Conservation (phyloP, 805 yeast genomes). For the Lachancea waltii region DNA sequence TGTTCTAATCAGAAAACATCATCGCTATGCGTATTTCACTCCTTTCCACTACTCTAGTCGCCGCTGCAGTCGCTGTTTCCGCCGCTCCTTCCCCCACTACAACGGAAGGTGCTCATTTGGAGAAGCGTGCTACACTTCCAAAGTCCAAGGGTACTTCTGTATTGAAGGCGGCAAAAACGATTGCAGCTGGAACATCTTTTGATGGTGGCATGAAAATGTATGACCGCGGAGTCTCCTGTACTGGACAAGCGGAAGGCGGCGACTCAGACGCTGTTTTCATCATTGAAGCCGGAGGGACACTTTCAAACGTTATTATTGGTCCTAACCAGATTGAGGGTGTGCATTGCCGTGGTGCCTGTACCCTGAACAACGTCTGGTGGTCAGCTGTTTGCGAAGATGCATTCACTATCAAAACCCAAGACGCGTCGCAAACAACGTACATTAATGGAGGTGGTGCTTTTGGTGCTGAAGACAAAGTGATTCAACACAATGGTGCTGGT, state of each 20-base stretch:
- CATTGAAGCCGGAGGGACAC: constrained; percentile 1
- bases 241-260: constrained; percentile 2
- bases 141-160: constrained; percentile 3
- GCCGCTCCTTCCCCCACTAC: too few species aligned
- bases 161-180: background rate
- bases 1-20: too few species aligned
- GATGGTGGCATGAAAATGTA: background rate
- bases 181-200: background rate
- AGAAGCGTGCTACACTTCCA: too few species aligned
- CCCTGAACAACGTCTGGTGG: background rate
- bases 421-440: background rate
- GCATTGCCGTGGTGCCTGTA: background rate
- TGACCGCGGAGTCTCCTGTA: constrained; percentile 1
- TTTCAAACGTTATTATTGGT: constrained; percentile 1
- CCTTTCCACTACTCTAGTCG: too few species aligned
- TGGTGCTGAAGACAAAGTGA: constrained; percentile 1
- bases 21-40: too few species aligned
- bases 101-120: too few species aligned
- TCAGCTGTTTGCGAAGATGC: constrained; percentile 2
- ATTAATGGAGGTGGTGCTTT: constrained; percentile 1
- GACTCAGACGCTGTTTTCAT: constrained; percentile 1
- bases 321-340: constrained; percentile 1
- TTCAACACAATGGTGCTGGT: constrained; percentile 2
- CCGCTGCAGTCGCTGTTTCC: too few species aligned
- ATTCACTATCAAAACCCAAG: background rate